Conservation (phyloP, 768 basidiomycete species). For the Tremella mesenterica region DNA sequence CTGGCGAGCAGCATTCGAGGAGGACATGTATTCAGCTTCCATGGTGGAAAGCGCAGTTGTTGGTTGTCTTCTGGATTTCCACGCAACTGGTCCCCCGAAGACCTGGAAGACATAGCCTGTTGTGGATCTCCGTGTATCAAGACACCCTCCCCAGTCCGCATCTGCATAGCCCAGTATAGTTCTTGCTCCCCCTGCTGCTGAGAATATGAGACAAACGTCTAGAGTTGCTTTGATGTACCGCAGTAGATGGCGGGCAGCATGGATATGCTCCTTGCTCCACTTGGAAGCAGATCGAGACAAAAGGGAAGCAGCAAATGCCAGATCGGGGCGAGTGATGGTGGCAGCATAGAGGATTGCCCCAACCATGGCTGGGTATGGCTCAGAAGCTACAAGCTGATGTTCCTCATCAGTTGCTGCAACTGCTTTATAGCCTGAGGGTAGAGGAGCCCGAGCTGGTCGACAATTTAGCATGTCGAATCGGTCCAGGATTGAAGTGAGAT, state of each 20-base stretch:
- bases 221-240: constrained; percentile 35
- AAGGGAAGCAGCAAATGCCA: constrained; percentile 7
- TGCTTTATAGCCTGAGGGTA: neutral
- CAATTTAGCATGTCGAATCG: neutral
- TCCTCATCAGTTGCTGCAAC: constrained; percentile 1
- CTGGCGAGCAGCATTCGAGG: constrained; percentile 43
- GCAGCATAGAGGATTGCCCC: constrained; percentile 12
- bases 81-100: constrained; percentile 45
- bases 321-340: constrained; percentile 12
- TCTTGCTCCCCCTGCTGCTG: constrained; percentile 43
- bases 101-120: constrained; percentile 42
- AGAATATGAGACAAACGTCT: constrained; percentile 12
- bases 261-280: constrained; percentile 1
- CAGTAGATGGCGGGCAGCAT: constrained; percentile 10
- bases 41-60: constrained; percentile 46
- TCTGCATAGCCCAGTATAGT: constrained; percentile 19
- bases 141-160: constrained; percentile 38
- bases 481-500: constrained; percentile 2
- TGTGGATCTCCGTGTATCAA: constrained; percentile 32
- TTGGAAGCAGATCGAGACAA: constrained; percentile 7
- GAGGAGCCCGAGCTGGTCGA: neutral
- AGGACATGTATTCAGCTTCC: constrained; percentile 50
- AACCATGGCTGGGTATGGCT: constrained; percentile 6
- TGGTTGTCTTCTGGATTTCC: constrained; percentile 48
- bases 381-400: neutral